These are phyloP conservation scores for Exophiala phaeomuriformis DNA, from an alignment of 2,329 filamentous ascomycete species.

Conservation along the genomic window DNA sequence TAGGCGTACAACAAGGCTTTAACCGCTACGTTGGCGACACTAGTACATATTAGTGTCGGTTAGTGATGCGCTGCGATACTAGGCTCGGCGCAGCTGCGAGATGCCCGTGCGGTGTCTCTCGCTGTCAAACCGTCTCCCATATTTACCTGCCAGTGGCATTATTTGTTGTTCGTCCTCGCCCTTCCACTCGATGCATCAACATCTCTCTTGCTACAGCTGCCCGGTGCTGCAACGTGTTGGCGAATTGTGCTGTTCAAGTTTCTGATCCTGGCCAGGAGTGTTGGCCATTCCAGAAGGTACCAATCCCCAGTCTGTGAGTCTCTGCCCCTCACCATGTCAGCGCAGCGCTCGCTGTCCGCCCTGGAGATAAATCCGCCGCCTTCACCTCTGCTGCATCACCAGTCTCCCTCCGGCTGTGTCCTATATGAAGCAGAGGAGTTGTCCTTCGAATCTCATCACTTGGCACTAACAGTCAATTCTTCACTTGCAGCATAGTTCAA, in stretches of 20 bases:
- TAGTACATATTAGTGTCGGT: no score
- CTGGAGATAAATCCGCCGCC: not conserved
- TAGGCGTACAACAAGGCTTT: no score
- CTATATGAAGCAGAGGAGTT: not conserved
- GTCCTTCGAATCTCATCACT: not conserved
- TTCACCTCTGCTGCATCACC: not conserved
- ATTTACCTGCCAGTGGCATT: not conserved
- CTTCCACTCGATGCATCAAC: not conserved
- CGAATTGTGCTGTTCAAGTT: not conserved
- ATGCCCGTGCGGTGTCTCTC: not conserved
- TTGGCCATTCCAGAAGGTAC: conserved; percentile 3
- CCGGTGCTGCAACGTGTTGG: not conserved
- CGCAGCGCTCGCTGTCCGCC: not conserved
- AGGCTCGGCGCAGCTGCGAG: no score
- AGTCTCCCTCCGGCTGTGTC: not conserved
- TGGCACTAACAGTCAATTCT: no score
- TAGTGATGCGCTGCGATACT: no score
- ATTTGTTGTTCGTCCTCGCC: not conserved
- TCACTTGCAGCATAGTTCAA: no score
- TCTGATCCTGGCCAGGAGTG: not conserved
- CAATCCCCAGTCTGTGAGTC: not conserved
- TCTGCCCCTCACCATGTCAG: not conserved
- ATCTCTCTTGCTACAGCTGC: not conserved
- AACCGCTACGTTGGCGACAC: no score
- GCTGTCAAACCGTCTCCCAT: not conserved